Base-by-base conservation (phyloP, 2,329 filamentous ascomycete genomes). In the Xylaria sp. region DNA sequence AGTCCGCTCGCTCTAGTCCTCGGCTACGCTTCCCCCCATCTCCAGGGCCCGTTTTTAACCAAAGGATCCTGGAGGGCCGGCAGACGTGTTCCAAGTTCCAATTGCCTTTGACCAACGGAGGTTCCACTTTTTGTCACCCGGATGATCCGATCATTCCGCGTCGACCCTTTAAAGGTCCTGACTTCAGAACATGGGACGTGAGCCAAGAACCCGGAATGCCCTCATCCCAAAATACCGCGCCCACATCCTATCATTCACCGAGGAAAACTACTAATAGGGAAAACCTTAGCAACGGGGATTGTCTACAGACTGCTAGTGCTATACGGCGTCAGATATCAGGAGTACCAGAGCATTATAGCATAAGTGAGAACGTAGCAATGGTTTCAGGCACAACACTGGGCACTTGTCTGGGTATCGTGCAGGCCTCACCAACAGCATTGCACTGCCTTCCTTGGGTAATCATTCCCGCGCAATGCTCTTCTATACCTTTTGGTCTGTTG, bases 61-160 rank as follows among this genome's bases (percentile, higher is more conserved):
- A 53, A 35, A 31, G 28, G 35, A 28, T 28, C 33, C 9, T 7
- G 38, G 50, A 55, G 4, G 49, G 14, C 37, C 42, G 60, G 49
- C 42, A 37, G 47, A 37, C 40, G 47, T 23, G 40, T 46, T 25
- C 19, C 35, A 56, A 33, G 31, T 43, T 40, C 37, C 46, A 35
- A 28, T 11, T 21, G 14, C 17, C 28, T 40, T 31, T 51, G 28
- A 54, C 58, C 55, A 46, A 56, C 60, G 55, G 55, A 50, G 54
- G 60, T 42, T 42, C 61, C 61, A 56, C 50, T 56, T 63, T 63
- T 55, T 60, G 45, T 38, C 19, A 11, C 35, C 31, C 60, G 51
- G 49, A 28, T 60, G 56, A 60, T 31, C 60, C 60, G 55, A 45
- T 35, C 60, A 35, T 50, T 54, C 49, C 60, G 47, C 60, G 43